Conservation (phyloP, 345 rosid genomes). For the Raphanus raphanistrum region DNA sequence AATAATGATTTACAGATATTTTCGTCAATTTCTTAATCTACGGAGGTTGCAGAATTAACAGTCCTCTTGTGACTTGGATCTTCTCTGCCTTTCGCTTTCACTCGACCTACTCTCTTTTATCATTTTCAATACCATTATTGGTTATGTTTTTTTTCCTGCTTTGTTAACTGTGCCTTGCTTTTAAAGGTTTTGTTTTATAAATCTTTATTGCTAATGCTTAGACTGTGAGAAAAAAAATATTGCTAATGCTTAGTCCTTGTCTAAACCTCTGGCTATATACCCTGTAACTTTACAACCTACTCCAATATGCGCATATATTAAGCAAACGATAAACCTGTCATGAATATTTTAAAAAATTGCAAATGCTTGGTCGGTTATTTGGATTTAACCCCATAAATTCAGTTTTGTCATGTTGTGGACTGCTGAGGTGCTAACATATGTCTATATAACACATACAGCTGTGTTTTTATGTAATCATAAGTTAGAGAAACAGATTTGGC, state of each 20-base stretch:
- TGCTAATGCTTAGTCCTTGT: constrained; percentile 33
- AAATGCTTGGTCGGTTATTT: not conserved
- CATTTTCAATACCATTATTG: constrained; percentile 45
- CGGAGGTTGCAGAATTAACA: constrained; percentile 23
- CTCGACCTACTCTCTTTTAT: constrained; percentile 32
- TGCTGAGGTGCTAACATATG: constrained; percentile 3
- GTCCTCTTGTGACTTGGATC: constrained; percentile 2
- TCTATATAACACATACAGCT: constrained; percentile 5
- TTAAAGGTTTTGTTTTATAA: constrained; percentile 27
- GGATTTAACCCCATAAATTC: constrained; percentile 12
- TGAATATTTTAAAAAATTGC: not conserved
- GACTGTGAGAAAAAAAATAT: not conserved
- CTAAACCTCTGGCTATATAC: constrained; percentile 19
- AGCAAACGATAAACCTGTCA: not conserved
- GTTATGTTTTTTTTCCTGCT: constrained; percentile 31
- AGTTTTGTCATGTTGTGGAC: constrained; percentile 28
- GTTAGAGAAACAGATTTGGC: constrained; percentile 30
- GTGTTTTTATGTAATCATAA: constrained; percentile 31
- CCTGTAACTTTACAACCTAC: constrained; percentile 18
- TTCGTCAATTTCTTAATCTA: too few species aligned
- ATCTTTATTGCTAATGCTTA: constrained; percentile 25
- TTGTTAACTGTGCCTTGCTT: constrained; percentile 50
- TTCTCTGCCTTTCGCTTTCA: constrained; percentile 53
- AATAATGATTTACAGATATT: too few species aligned
- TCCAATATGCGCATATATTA: not conserved